These are phyloP conservation scores for Protostelium mycophagum DNA, from an alignment of 78 protist genomes.

Conservation along the genomic window DNA sequence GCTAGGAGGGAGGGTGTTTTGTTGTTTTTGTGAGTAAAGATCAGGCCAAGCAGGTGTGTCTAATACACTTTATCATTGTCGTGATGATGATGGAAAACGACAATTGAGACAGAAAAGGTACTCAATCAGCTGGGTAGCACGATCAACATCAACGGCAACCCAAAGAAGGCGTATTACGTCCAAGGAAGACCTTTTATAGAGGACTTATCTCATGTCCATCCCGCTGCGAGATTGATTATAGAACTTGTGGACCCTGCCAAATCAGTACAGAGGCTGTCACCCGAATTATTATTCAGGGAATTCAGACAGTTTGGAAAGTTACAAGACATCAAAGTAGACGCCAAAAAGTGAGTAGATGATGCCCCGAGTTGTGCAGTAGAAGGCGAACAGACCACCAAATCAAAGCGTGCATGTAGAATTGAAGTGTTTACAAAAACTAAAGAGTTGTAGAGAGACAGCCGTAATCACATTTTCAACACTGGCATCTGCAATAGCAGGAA, in stretches of 20 bases:
- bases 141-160: not conserved
- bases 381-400: no score
- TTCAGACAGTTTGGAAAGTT: not conserved
- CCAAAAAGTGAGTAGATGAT: not conserved
- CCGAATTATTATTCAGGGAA: not conserved
- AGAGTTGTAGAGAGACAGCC: not conserved
- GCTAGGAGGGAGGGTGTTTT: not conserved
- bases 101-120: no score
- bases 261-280: not conserved
- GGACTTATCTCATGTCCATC: not conserved
- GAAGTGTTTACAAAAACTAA: no score
- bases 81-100: no score
- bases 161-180: not conserved
- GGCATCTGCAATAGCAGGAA: not conserved
- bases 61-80: no score
- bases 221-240: not conserved
- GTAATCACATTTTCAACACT: not conserved
- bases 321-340: not conserved
- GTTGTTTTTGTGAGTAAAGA: not conserved
- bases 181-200: not conserved
- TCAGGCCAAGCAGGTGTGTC: not conserved
- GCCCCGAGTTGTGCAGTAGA: no score
- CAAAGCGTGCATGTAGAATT: no score
- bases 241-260: not conserved
- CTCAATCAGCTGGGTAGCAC: not conserved